These are phyloP conservation scores for Monosporascus sp. DNA, from an alignment of 2,329 filamentous ascomycete species.

Conservation along the genomic window DNA sequence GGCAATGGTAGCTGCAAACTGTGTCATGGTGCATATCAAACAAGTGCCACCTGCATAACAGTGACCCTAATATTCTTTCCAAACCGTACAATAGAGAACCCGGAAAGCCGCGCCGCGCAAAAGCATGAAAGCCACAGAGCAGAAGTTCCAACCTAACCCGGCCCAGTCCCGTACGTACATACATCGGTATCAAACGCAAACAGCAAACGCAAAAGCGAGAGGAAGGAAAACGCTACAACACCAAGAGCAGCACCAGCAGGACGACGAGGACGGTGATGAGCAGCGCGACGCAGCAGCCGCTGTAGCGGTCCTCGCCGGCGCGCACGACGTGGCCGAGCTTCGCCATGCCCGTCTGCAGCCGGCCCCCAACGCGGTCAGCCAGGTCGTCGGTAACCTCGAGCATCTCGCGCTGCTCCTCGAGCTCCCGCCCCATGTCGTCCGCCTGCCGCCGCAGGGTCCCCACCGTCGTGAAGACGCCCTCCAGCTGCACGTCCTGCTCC, in stretches of 20 bases:
- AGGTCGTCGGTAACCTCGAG: conserved; percentile 78
- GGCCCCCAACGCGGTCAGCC: conserved; percentile 80
- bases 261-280: conserved; percentile 86
- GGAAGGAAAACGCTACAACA: conserved; percentile 39
- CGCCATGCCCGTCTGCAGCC: conserved; percentile 79
- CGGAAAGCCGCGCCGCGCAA: no score
- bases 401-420: conserved; percentile 91
- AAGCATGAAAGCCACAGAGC: no score
- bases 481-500: conserved; percentile 89
- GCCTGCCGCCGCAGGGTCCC: conserved; percentile 87
- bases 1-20: neutral
- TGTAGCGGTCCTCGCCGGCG: conserved; percentile 82
- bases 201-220: neutral
- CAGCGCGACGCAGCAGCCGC: conserved; percentile 85
- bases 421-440: conserved; percentile 89
- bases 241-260: conserved; percentile 70
- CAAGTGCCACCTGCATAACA: no score
- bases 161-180: no score
- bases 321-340: conserved; percentile 80
- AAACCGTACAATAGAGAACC: no score
- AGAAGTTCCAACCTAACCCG: no score
- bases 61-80: no score
- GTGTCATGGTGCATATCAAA: no score
- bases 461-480: conserved; percentile 89
- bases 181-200: neutral